Base-by-base conservation (phyloP, 2,329 filamentous ascomycete genomes). In the Fusarium sterilihyphosum region DNA sequence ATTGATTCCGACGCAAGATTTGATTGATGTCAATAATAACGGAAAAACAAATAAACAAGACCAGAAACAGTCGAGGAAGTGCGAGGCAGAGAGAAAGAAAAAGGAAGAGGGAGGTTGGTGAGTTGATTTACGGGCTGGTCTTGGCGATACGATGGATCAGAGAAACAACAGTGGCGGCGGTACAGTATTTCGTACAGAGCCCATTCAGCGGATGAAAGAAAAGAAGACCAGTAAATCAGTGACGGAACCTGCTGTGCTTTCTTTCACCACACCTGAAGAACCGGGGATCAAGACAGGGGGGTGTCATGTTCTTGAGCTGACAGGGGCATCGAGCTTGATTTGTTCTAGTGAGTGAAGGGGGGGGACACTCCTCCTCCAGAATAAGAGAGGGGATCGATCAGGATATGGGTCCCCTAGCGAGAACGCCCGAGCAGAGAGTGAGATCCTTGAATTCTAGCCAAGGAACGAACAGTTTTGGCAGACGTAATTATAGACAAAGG, bases 91-190 rank as follows among this genome's bases (percentile, higher is more conserved):
- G 43, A 52, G 47, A 46, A 54, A 53, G 24, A 60, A 46, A 49
- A 46, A 40, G 56, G 33, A 29, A 71, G 46, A 65, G 37, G 20
- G 35, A 71, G 71, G 71, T 73, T 73, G 71, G 71, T 60, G 66
- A 74, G 61, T 71, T 71, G 62, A 74, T 74, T 74, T 71, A 67
- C 67, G 54, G 43, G 13, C 44, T 67, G 38, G 57, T 35, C 61
- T 71, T 63, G 67, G 68, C 67, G 57, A 65, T 64, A 62, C 56
- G 56, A 71, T 71, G 57, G 67, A 62, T 54, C 43, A 44, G 50
- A 53, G 54, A 35, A 60, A 24, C 38, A 71, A 59, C 67, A 72
- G 67, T 71, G 63, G 58, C 67, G 67, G 67, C 43, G 52, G 52
- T 59, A 69, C 62, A 64, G 57, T 64, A 64, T 67, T 72, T 71